Evolutionary conservation across 768 basidiomycete genomes (phyloP).

Genomic region (Calocera cornea): DNA sequence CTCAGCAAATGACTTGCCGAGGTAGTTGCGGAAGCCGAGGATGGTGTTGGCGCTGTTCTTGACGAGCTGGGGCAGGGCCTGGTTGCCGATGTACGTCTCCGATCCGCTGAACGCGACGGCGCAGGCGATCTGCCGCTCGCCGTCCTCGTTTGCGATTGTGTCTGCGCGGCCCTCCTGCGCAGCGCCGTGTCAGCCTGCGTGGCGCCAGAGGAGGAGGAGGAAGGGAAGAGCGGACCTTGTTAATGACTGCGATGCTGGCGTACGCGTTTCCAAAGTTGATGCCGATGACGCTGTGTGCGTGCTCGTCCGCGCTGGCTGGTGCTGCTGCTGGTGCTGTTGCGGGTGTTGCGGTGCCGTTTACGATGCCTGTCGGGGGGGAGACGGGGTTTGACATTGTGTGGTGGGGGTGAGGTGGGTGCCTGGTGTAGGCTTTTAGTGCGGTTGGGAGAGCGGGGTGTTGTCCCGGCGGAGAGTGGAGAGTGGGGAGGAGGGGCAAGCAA

Average conservation of each 20-base stretch:
- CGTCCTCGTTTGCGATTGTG: conserved; percentile 96
- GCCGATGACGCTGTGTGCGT: conserved; percentile 49
- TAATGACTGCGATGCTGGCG: conserved; percentile 88
- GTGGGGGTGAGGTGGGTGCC: neutral
- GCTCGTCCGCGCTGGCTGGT: neutral
- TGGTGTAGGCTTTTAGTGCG: neutral
- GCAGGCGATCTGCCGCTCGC: conserved; percentile 93
- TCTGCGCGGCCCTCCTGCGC: conserved; percentile 75
- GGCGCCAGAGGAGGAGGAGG: neutral
- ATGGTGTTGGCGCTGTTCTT: conserved; percentile 93
- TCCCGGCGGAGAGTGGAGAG: too few species aligned
- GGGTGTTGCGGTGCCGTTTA: neutral
- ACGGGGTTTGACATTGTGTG: neutral
- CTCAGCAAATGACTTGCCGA: conserved; percentile 66
- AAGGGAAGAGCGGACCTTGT: conserved; percentile 48
- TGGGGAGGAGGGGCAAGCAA: too few species aligned
- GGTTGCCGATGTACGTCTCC: conserved; percentile 94
- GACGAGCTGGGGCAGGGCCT: conserved; percentile 85
- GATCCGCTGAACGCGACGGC: conserved; percentile 84
- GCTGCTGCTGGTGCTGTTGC: neutral
- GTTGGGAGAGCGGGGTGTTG: too few species aligned
- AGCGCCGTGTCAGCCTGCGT: neutral
- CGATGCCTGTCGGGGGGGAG: neutral
- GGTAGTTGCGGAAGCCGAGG: conserved; percentile 80
- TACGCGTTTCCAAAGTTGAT: conserved; percentile 95